Evolutionary conservation across 1,284 basidiomycete genomes (phyloP), one percentile per base, ranked within the genome.

Genomic region (Ceratobasidium sp.): DNA sequence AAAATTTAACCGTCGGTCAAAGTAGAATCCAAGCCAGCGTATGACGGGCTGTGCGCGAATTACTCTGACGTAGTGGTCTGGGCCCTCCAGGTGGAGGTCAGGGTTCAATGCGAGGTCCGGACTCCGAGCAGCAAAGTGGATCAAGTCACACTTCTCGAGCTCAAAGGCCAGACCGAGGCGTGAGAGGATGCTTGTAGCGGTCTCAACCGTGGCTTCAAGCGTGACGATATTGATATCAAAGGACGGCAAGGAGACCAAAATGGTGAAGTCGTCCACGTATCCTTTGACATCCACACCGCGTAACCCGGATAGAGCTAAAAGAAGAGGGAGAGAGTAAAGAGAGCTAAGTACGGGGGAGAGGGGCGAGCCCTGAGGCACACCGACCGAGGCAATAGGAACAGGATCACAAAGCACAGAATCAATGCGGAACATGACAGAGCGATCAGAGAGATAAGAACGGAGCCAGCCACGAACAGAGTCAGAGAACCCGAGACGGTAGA

Each of bases 361-460:
- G 15, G 58, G 76, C 0, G 56, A 79, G 31, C 64, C 58, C 68
- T 65, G 78, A 7, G 78, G 78, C 17, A 78, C 39, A 3, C 78
- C 76, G 20, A 60, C 54, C 26, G 54, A 66, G 33, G 51, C 23
- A 26, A 76, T 58, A 26, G 11, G 31, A 11, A 39, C 2, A 15
- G 58, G 28, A 8, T 68, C 75, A 6, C n/a, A 39, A 3, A 56
- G 7, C 10, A 33, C 8, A 1, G 81, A 80, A 58, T 83, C 81
- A 1, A 83, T 67, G 68, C 80, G 80, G 1, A 83, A 78, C 0
- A 80, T 80, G 1, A 81, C 80, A 53, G 80, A 54, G 4, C 81
- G 58, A 45, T 81, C 77, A 4, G 56, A 26, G 8, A 80, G 53
- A 63, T 79, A 80, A 7, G 77, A 75, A 1, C 11, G 1, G 0